Evolutionary conservation across 1,284 basidiomycete genomes (phyloP).

Genomic region (Tilletia indica): DNA sequence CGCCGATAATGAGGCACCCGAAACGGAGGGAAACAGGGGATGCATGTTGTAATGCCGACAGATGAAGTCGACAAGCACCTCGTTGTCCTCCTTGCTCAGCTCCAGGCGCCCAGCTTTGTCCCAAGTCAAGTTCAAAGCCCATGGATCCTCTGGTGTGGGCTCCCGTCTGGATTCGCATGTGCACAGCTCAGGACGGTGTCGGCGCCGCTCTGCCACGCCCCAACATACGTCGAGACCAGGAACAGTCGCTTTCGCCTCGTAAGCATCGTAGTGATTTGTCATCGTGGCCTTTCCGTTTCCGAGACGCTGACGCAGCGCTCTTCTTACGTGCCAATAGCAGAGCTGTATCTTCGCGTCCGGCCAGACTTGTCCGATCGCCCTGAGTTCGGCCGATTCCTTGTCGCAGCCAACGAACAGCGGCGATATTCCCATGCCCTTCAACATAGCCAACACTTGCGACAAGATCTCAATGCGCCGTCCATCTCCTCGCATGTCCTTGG

Average conservation of each 20-base stretch:
- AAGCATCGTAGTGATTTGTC: neutral
- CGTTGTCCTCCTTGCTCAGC: neutral
- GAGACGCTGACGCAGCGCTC: neutral
- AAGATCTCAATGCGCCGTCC: neutral
- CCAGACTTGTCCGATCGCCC: neutral
- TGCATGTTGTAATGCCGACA: neutral
- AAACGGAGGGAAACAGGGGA: neutral
- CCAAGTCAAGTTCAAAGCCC: neutral
- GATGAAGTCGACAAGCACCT: neutral
- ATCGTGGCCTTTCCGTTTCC: neutral
- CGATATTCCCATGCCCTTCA: neutral
- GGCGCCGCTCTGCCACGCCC: neutral
- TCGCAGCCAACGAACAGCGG: neutral
- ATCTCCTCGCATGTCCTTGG: neutral
- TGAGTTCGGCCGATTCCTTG: neutral
- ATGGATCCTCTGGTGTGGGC: too few species aligned
- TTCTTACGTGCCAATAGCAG: constrained; percentile 1
- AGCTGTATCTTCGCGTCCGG: neutral
- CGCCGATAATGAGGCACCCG: neutral
- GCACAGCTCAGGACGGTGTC: neutral
- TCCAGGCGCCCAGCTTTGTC: neutral
- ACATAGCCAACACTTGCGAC: neutral
- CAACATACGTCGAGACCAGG: neutral
- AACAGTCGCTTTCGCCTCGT: neutral
- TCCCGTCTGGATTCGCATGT: neutral